Percentiles rank a stretch among this genome's conserved stretches.
Conservation (phyloP, 345 rosid species). For the Hibiscus syriacus region DNA sequence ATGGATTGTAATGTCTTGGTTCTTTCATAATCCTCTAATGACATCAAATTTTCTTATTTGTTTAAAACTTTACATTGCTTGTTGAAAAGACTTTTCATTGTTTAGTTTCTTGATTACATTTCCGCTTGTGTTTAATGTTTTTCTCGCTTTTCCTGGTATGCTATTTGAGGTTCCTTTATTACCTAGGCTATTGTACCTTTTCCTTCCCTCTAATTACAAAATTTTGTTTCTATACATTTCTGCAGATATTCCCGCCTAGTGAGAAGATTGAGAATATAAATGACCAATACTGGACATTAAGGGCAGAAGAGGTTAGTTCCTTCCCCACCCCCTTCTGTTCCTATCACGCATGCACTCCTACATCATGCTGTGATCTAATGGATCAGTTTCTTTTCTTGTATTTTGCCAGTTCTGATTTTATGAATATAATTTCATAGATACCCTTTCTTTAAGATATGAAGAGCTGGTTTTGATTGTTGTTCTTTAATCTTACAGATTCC, state of each 20-base stretch:
- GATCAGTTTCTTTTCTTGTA: neutral
- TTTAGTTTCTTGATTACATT: neutral
- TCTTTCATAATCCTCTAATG: neutral
- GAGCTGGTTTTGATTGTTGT: neutral
- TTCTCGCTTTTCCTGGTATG: neutral
- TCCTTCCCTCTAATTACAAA: neutral
- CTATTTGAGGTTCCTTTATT: neutral
- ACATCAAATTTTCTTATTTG: neutral
- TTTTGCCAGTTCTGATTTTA: neutral
- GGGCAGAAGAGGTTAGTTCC: constrained; percentile 85
- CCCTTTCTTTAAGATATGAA: neutral
- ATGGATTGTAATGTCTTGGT: neutral
- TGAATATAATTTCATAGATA: neutral
- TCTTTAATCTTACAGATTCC: constrained; percentile 48
- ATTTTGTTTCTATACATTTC: neutral
- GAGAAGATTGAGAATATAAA: constrained; percentile 92
- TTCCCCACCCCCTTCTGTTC: neutral
- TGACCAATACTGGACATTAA: constrained; percentile 93
- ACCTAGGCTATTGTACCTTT: neutral
- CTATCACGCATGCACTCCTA: neutral
- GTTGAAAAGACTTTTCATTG: neutral
- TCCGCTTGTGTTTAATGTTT: neutral
- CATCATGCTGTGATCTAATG: neutral
- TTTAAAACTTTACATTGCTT: neutral
- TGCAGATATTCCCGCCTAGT: constrained; percentile 76